Conservation (phyloP, 345 rosid species). For the Eucalyptus decipiens region DNA sequence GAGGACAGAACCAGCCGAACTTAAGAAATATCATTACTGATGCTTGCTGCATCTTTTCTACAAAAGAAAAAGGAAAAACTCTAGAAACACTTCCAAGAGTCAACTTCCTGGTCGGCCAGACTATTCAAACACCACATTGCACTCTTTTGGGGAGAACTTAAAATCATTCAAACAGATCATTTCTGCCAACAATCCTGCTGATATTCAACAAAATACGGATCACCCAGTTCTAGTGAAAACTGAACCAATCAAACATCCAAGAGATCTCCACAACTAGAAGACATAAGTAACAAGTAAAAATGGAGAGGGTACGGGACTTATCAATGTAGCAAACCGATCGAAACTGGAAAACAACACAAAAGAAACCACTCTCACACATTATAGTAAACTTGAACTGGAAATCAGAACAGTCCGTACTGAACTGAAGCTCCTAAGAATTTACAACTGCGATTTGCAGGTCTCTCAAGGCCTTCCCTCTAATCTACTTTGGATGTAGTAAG, state of each 20-base stretch:
- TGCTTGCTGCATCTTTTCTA: background rate
- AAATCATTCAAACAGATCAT: background rate
- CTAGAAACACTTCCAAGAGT: background rate
- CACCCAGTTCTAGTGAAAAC: background rate
- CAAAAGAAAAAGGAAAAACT: background rate
- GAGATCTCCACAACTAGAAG: background rate
- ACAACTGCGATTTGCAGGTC: slow-evolving; percentile 6
- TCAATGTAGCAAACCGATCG: background rate
- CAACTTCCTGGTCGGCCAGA: background rate
- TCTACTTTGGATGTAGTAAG: background rate
- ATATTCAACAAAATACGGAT: background rate
- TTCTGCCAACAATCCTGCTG: background rate
- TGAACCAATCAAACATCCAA: background rate
- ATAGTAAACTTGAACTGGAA: background rate
- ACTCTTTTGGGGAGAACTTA: background rate
- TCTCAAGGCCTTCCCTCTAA: background rate
- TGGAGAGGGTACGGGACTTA: background rate
- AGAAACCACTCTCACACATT: background rate
- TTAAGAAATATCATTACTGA: background rate
- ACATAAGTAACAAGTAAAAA: background rate
- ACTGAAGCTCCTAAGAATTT: slow-evolving; percentile 8
- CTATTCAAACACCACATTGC: background rate
- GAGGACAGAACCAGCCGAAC: background rate
- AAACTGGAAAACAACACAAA: background rate
- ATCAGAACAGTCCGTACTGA: background rate